A percentile compares a stretch with the other conserved stretches of the same genome.
Conservation (phyloP, 2,329 filamentous ascomycete genomes). For the Corniculantispora saksenae region DNA sequence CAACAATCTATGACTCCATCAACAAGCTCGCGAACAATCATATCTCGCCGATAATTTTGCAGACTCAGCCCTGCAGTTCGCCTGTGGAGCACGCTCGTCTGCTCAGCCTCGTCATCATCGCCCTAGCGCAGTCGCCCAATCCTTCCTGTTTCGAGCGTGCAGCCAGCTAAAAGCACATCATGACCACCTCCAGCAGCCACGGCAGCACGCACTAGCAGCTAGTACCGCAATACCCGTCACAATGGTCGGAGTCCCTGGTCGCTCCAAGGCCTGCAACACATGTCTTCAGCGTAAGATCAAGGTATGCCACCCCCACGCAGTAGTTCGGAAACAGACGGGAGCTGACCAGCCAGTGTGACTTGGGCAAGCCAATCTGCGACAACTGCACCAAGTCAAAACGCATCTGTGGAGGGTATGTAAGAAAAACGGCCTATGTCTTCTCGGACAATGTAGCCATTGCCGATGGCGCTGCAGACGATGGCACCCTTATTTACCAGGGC, state of each 20-base stretch:
- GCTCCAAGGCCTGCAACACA: conserved; percentile 18
- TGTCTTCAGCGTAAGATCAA: conserved; percentile 18
- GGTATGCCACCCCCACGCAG: not conserved
- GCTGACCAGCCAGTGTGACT: conserved; percentile 19
- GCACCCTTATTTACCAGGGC: conserved; percentile 12
- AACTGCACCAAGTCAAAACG: conserved; percentile 21
- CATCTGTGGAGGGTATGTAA: conserved; percentile 17
- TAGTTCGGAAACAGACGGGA: not conserved
- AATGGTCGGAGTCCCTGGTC: conserved; percentile 14
- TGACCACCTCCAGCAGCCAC: not conserved
- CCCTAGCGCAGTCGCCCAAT: not conserved
- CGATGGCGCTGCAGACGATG: not conserved
- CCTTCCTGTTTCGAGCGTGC: not conserved
- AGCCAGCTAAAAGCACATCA: not conserved
- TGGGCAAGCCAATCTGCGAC: conserved; percentile 16
- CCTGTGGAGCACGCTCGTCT: not conserved
- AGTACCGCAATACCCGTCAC: not conserved
- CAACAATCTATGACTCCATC: too few species aligned
- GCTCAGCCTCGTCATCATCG: not conserved
- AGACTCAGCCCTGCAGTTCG: not conserved
- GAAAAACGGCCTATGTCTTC: conserved; percentile 19
- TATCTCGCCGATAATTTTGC: too few species aligned
- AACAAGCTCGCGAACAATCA: too few species aligned
- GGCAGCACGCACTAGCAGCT: too few species aligned
- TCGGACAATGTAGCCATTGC: conserved; percentile 18